Conservation (phyloP, 1,284 basidiomycete genomes). For the Athelia psychrophila region DNA sequence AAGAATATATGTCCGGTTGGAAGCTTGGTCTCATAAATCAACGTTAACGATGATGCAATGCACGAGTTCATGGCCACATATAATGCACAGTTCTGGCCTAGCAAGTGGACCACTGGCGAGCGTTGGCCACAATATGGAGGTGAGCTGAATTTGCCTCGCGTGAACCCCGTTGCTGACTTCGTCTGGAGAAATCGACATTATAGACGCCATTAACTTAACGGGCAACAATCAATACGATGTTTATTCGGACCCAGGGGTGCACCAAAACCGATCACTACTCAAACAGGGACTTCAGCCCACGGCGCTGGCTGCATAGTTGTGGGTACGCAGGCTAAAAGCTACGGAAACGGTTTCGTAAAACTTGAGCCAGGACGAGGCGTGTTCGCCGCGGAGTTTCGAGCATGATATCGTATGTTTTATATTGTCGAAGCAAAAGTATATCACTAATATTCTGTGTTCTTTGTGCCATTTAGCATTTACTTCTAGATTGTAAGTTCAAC, state of each 20-base stretch:
- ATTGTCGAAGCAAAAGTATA: not conserved
- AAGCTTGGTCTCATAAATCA: slow-evolving; percentile 30
- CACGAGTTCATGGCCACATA: too few species aligned
- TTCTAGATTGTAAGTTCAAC: slow-evolving; percentile 63
- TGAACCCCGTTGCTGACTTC: too few species aligned
- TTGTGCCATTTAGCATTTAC: slow-evolving; percentile 52
- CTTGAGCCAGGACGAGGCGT: slow-evolving; percentile 77
- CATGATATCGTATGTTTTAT: slow-evolving; percentile 52
- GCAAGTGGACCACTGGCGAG: not conserved
- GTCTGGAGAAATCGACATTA: slow-evolving; percentile 37
- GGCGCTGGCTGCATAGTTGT: slow-evolving; percentile 61
- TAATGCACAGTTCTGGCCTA: not conserved
- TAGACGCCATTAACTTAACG: slow-evolving; percentile 54
- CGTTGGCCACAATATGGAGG: not conserved
- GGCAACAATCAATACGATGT: slow-evolving; percentile 59
- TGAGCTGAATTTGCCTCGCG: slow-evolving; percentile 41
- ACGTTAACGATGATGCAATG: too few species aligned
- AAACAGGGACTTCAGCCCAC: slow-evolving; percentile 33
- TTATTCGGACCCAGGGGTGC: slow-evolving; percentile 46
- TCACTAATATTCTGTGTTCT: not conserved
- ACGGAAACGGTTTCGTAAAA: slow-evolving; percentile 51
- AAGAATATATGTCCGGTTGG: slow-evolving; percentile 39
- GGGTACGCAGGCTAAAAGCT: slow-evolving; percentile 59
- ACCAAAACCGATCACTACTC: slow-evolving; percentile 25
- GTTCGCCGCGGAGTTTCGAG: slow-evolving; percentile 64